Base-by-base conservation (phyloP, 176 grass and related monocot species). In the Aechmea fasciata region DNA sequence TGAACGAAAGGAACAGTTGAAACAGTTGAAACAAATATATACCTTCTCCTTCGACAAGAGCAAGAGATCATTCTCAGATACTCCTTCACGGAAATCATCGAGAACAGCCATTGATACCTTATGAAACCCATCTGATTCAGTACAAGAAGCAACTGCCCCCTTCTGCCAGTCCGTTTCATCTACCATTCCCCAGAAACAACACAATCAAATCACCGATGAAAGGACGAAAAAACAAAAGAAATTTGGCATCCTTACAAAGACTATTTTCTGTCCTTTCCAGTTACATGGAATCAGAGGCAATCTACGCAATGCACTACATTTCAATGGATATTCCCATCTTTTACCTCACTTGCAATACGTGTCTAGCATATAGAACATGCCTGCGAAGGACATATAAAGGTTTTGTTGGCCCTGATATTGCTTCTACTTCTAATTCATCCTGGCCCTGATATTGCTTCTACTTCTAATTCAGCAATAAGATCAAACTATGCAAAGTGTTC, bases 11-110 rank as follows among this genome's bases (percentile, higher is more conserved):
- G 3, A 41, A 41, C 33, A 41, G 33, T 41, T 41, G 33, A 41
- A 41, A 41, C 33, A 41, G 33, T 41, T 41, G 33, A 41, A 41
- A 47, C 13, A 14, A 18, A 29, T 18, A 71, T 57, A 1, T 80
- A 97, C 93, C 85, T 97, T 85, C 20, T 81, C 78, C 61, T 77
- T 87, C 49, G 93, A 97, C 49, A 97, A 79, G 55, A 97, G 93
- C 51, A 97, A 74, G 13, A 97, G 79, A 77, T 97, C 93, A 77
- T 97, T 97, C 68, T 97, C 93, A 1, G 74, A 77, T 57, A 92
- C 52, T 51, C 15, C 75, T 24, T 86, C 83, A 6, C 85, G 73
- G 52, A 87, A 92, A 64, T 75, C 69, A 55, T 90, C 89, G 1
- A 71, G 61, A 20, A 89, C 86, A 0, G 69, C 82, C 79, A 97